Evolutionary conservation across 73 alveolate genomes (phyloP).

Genomic region (Paramecium sonneborni): DNA sequence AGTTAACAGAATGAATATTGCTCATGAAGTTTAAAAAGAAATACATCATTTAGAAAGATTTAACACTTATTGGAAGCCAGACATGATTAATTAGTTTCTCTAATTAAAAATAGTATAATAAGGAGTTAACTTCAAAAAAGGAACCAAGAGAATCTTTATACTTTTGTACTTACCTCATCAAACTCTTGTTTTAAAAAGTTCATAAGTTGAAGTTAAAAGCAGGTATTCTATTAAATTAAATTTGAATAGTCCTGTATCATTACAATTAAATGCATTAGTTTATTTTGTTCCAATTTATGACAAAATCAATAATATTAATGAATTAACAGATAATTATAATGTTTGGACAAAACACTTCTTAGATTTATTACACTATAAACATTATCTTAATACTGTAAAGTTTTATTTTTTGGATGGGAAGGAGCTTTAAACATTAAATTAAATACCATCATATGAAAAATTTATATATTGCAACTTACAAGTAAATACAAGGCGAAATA

Average conservation of each 20-base stretch:
- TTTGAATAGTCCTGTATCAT: neutral
- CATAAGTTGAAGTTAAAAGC: neutral
- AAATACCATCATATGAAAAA: constrained; percentile 29
- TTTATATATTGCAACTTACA: neutral
- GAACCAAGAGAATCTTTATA: neutral
- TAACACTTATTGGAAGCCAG: constrained; percentile 6
- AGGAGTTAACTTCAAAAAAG: neutral
- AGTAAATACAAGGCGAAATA: neutral
- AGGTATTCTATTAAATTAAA: neutral
- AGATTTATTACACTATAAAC: constrained; percentile 5
- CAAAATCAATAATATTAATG: neutral
- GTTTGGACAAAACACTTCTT: constrained; percentile 11
- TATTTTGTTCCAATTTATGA: constrained; percentile 29
- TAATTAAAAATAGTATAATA: neutral
- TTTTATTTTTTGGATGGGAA: constrained; percentile 22
- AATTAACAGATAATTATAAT: neutral
- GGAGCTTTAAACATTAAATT: neutral
- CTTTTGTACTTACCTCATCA: neutral
- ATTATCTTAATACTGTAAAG: neutral
- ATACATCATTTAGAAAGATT: constrained; percentile 30
- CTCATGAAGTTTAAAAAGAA: constrained; percentile 17
- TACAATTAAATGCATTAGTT: neutral
- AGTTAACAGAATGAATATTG: neutral
- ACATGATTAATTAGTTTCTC: neutral
- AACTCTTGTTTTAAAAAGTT: neutral